Conservation (phyloP, 305 asterid species). For the Caryopteris hybrid region DNA sequence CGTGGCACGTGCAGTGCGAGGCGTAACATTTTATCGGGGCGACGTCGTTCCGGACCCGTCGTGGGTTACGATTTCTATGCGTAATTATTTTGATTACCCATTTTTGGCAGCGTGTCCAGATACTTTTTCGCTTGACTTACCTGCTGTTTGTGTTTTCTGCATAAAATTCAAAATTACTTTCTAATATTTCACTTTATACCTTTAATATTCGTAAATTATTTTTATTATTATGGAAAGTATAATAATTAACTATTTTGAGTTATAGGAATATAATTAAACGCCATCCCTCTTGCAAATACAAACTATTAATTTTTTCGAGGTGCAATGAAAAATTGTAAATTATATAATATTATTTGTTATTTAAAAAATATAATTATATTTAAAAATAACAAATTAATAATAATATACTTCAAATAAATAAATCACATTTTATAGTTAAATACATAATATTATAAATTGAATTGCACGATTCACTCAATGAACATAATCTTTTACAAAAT, state of each 20-base stretch:
- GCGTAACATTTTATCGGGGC: neutral
- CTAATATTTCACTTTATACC: neutral
- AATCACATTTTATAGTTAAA: no score
- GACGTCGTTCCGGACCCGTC: slow-evolving; percentile 21
- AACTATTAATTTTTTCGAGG: no score
- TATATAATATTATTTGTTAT: no score
- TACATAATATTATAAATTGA: no score
- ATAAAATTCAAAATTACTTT: neutral
- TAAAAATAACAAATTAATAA: no score
- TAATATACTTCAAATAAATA: no score
- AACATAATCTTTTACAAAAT: no score
- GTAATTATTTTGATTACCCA: slow-evolving; percentile 7
- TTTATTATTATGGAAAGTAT: neutral
- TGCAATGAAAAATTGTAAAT: no score
- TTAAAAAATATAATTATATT: no score
- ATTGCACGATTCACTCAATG: no score
- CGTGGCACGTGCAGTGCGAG: slow-evolving; percentile 24
- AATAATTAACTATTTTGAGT: neutral
- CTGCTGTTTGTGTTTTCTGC: neutral
- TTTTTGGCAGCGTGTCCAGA: slow-evolving; percentile 4
- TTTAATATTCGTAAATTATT: neutral
- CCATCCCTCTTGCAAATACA: no score
- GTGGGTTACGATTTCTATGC: slow-evolving; percentile 11
- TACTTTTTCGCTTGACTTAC: neutral
- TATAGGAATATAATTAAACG: no score